Percentiles rank a stretch among this genome's conserved stretches.
Evolutionary conservation across 2,329 filamentous ascomycete species (phyloP).

Genomic region (Penicillium carneum): DNA sequence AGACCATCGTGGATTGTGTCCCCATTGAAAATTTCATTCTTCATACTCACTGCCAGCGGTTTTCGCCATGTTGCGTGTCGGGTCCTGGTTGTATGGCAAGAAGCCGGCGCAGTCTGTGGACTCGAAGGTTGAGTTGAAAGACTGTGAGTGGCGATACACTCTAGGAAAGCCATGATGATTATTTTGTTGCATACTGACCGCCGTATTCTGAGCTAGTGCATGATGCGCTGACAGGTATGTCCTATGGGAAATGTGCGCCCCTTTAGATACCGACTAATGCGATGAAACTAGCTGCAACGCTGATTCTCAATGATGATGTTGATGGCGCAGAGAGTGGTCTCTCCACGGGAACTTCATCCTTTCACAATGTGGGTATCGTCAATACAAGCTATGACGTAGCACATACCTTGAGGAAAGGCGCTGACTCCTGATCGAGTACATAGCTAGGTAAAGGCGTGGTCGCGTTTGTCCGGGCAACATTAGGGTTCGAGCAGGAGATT

Average conservation of each 20-base stretch:
- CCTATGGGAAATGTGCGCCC: not conserved
- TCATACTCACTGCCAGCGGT: not conserved
- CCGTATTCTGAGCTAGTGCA: conserved; percentile 40
- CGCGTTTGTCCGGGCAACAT: conserved; percentile 81
- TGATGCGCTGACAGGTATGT: conserved; percentile 55
- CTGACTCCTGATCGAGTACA: conserved; percentile 31
- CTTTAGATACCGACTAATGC: conserved; percentile 3
- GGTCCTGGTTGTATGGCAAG: conserved; percentile 56
- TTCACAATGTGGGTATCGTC: conserved; percentile 70
- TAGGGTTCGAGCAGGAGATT: conserved; percentile 90
- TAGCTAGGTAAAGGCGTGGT: conserved; percentile 80
- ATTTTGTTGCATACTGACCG: conserved; percentile 30
- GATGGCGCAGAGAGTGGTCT: conserved; percentile 79
- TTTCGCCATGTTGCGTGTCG: conserved; percentile 50
- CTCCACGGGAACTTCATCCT: conserved; percentile 77
- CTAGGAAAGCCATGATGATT: not conserved
- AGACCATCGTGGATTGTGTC: conserved; percentile 4
- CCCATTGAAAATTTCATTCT: not conserved
- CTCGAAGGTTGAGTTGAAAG: conserved; percentile 64
- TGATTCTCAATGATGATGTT: conserved; percentile 90
- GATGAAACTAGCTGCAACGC: conserved; percentile 62
- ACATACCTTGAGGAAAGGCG: not conserved
- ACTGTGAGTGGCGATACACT: conserved; percentile 46
- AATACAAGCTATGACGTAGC: conserved; percentile 20
- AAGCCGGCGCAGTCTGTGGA: conserved; percentile 61